These are phyloP conservation scores for Paramecium pentaurelia DNA, from an alignment of 73 alveolate genomes.

Conservation along the genomic window DNA sequence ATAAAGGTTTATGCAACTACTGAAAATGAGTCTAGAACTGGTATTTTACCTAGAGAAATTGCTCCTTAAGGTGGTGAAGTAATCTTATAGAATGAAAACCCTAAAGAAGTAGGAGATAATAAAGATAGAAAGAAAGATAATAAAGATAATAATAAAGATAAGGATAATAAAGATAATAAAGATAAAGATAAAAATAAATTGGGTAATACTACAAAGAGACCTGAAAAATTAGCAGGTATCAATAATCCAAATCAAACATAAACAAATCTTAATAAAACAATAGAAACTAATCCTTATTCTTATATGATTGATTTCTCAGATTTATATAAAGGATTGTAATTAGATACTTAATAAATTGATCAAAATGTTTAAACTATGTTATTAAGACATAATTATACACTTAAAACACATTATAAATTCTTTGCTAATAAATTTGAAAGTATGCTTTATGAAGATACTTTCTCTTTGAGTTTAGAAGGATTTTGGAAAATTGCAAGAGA, in stretches of 20 bases:
- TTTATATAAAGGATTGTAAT: slow-evolving; percentile 79
- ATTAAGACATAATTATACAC: slow-evolving; percentile 83
- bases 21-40: slow-evolving; percentile 46
- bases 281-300: slow-evolving; percentile 92
- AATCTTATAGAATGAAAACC: not conserved
- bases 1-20: slow-evolving; percentile 67
- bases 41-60: slow-evolving; percentile 35
- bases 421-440: slow-evolving; percentile 75
- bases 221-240: slow-evolving; percentile 39
- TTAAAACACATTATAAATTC: slow-evolving; percentile 86
- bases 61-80: not conserved
- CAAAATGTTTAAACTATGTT: slow-evolving; percentile 88
- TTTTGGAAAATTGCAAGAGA: slow-evolving; percentile 56
- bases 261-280: slow-evolving; percentile 73
- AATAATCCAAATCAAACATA: slow-evolving; percentile 28
- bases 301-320: slow-evolving; percentile 90
- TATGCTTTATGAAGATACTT: slow-evolving; percentile 53
- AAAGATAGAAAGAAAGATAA: not conserved
- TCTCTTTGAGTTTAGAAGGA: slow-evolving; percentile 54
- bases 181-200: not conserved
- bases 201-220: not conserved
- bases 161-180: not conserved
- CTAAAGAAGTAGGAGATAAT: not conserved
- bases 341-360: slow-evolving; percentile 74
- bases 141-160: not conserved